Conservation (phyloP, 75 land plant genomes). For the Picea sitchensis region DNA sequence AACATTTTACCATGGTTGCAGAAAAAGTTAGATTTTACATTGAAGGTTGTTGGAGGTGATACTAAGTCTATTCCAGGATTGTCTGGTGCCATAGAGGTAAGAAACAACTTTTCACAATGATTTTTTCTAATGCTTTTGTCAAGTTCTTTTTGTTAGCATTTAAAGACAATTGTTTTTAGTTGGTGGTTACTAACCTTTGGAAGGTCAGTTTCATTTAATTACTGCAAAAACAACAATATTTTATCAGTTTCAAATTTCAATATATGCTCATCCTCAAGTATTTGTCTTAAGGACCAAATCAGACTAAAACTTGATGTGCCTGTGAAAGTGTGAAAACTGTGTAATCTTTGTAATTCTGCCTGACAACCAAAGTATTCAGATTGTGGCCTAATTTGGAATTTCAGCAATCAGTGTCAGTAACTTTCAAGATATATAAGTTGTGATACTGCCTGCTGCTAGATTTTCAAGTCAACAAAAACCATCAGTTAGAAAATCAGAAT, state of each 20-base stretch:
- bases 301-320: background rate
- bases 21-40: constrained; percentile 84
- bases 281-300: background rate
- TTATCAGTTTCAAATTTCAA: background rate
- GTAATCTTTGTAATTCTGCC: background rate
- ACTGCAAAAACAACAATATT: background rate
- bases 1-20: constrained; percentile 19
- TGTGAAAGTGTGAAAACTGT: background rate
- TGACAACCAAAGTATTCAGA: background rate
- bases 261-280: background rate
- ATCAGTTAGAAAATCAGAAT: too few relatives aligned
- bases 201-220: background rate
- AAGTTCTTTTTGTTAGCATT: background rate
- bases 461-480: too few relatives aligned
- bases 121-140: background rate
- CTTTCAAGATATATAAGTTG: too few relatives aligned
- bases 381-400: background rate
- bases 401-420: background rate
- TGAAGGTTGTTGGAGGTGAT: constrained; percentile 88
- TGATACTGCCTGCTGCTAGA: too few relatives aligned
- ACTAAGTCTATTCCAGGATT: constrained; percentile 77
- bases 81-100: constrained; percentile 73
- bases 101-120: background rate
- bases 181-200: background rate
- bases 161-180: background rate